Evolutionary conservation across 2,329 filamentous ascomycete genomes (phyloP).

Genomic region (Nemania bipapillata): DNA sequence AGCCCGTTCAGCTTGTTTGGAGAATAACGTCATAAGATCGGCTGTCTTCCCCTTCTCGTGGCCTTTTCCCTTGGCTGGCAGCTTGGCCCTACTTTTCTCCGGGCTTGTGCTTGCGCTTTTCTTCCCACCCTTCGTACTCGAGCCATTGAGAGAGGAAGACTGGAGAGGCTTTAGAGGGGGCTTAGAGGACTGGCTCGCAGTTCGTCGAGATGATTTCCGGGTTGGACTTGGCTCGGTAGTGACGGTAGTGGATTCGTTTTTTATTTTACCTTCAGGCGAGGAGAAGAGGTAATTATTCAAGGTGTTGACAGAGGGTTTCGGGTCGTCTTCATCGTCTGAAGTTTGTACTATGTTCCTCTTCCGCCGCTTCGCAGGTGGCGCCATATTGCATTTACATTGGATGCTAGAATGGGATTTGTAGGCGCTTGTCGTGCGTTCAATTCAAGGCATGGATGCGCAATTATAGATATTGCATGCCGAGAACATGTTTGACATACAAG

Average conservation of each 20-base stretch:
- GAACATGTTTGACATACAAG: constrained; percentile 1
- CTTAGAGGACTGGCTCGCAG: constrained; percentile 40
- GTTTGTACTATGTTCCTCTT: constrained; percentile 66
- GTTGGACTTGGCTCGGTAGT: constrained; percentile 45
- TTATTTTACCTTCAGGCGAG: constrained; percentile 60
- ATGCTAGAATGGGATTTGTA: constrained; percentile 44
- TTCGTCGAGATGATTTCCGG: constrained; percentile 41
- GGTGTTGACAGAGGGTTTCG: constrained; percentile 57
- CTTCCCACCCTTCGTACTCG: constrained; percentile 42
- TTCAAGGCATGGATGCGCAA: constrained; percentile 5
- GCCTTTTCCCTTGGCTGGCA: constrained; percentile 51
- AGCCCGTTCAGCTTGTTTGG: constrained; percentile 67
- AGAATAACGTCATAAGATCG: constrained; percentile 69
- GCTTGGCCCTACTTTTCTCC: constrained; percentile 54
- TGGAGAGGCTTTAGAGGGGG: constrained; percentile 45
- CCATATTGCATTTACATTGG: constrained; percentile 56
- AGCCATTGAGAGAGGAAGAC: constrained; percentile 44
- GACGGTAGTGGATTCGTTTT: constrained; percentile 43
- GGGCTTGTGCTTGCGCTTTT: constrained; percentile 61
- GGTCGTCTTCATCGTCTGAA: constrained; percentile 63
- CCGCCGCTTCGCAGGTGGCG: constrained; percentile 68
- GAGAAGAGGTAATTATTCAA: constrained; percentile 65
- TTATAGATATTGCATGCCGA: background rate
- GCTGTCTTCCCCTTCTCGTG: constrained; percentile 65
- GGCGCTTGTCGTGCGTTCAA: background rate